Percentiles rank a stretch among this genome's conserved stretches.
phyloP scores from a whole-genome alignment of 2,329 filamentous ascomycete genomes.

The Phialocephala sp. region DNA sequence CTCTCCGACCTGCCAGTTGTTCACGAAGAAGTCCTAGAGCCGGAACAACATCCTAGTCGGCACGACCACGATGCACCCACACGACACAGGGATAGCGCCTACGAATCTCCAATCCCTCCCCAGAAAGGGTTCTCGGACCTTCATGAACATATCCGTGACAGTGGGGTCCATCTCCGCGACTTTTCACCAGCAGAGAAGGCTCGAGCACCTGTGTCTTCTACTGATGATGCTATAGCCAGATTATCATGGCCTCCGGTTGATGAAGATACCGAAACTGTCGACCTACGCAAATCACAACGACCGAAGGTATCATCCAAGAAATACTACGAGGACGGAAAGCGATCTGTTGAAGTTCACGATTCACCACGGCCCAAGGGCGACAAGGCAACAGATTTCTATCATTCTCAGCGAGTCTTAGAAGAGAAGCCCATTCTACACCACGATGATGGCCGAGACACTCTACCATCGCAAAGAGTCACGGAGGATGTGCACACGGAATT shows the following conservation, averaged over 20 bases:
- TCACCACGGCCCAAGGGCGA: constrained; percentile 26
- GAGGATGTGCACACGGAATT: constrained; percentile 31
- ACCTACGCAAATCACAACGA: constrained; percentile 45
- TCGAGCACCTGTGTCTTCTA: constrained; percentile 38
- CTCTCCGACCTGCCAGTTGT: constrained; percentile 39
- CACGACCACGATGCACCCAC: constrained; percentile 23
- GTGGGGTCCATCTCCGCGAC: constrained; percentile 61
- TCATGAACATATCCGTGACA: constrained; percentile 50
- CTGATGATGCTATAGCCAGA: constrained; percentile 45
- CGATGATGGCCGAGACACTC: constrained; percentile 27
- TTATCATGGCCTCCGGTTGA: constrained; percentile 49
- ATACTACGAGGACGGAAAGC: constrained; percentile 24
- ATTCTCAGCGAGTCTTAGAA: constrained; percentile 21
- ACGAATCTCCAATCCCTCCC: constrained; percentile 52
- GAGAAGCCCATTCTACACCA: constrained; percentile 21
- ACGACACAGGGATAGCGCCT: constrained; percentile 56
- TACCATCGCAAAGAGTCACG: constrained; percentile 24
- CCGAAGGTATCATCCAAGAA: constrained; percentile 27
- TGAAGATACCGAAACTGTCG: constrained; percentile 52
- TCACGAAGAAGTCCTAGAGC: constrained; percentile 36
- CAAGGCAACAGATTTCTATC: constrained; percentile 29
- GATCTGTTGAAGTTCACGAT: constrained; percentile 23
- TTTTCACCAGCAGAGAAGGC: constrained; percentile 43
- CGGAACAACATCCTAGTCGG: constrained; percentile 20
- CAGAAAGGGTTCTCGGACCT: constrained; percentile 38